These are phyloP conservation scores for Komagataella pseudopastoris DNA, from an alignment of 805 yeast genomes.

Conservation along the genomic window DNA sequence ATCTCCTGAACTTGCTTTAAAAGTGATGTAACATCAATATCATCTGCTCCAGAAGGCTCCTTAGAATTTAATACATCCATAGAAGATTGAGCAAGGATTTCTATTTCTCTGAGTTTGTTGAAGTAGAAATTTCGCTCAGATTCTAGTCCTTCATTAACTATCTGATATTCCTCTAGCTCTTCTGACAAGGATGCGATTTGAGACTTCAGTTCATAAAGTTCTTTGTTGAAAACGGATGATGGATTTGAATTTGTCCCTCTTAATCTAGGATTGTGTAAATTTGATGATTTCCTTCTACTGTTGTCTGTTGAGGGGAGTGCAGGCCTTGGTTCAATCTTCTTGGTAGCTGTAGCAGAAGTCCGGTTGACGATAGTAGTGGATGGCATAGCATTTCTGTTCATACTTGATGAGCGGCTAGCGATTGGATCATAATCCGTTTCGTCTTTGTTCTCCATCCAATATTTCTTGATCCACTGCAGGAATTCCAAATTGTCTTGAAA, in stretches of 20 bases:
- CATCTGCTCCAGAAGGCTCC: slow-evolving; percentile 18
- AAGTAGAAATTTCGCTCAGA: slow-evolving; percentile 86
- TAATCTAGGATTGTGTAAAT: background rate
- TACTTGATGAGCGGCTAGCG: background rate
- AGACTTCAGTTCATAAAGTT: slow-evolving; percentile 29
- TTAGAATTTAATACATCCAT: slow-evolving; percentile 28
- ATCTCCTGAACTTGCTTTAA: slow-evolving; percentile 59
- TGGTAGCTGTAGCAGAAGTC: slow-evolving; percentile 4
- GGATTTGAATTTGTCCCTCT: background rate
- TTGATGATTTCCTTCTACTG: slow-evolving; percentile 1
- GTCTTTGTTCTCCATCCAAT: slow-evolving; percentile 68
- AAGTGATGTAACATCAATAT: slow-evolving; percentile 21
- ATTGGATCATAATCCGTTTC: slow-evolving; percentile 59
- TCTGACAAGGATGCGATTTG: slow-evolving; percentile 26
- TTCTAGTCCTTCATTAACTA: slow-evolving; percentile 53
- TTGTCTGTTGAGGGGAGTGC: slow-evolving; percentile 5
- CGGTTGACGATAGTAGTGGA: slow-evolving; percentile 7
- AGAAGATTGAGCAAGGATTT: slow-evolving; percentile 58
- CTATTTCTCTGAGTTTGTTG: slow-evolving; percentile 80
- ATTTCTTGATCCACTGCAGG: slow-evolving; percentile 79
- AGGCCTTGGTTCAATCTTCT: background rate
- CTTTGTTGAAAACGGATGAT: slow-evolving; percentile 16
- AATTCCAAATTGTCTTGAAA: slow-evolving; percentile 92
- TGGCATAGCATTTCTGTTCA: slow-evolving; percentile 1
- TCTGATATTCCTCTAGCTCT: slow-evolving; percentile 43